A percentile compares a stretch with the other conserved stretches of the same genome.
Evolutionary conservation across 2,329 filamentous ascomycete genomes (phyloP).

Genomic region (Diaporthe sp.): DNA sequence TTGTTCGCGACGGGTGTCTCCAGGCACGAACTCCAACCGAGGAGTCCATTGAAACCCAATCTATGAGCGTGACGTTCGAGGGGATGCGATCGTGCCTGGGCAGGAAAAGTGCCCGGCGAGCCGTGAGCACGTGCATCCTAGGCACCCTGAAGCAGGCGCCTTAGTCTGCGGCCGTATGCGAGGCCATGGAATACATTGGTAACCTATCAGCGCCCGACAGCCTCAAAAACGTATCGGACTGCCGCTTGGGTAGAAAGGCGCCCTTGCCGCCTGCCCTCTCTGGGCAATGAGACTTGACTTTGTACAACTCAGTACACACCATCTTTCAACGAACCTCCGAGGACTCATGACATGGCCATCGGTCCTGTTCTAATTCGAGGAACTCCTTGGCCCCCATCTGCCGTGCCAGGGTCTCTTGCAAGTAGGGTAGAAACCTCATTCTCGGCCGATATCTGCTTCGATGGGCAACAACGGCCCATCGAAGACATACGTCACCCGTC

Average conservation of each 20-base stretch:
- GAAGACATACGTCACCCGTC: constrained; percentile 15
- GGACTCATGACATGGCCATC: constrained; percentile 25
- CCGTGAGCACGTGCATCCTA: constrained; percentile 35
- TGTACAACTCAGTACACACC: constrained; percentile 63
- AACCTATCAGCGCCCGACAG: constrained; percentile 55
- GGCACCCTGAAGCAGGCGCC: constrained; percentile 28
- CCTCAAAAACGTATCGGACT: constrained; percentile 48
- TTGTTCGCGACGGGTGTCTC: constrained; percentile 8
- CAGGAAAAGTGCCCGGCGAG: neutral
- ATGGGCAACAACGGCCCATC: neutral
- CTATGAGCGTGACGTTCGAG: constrained; percentile 18
- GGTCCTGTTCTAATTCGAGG: constrained; percentile 44
- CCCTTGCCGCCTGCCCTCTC: constrained; percentile 59
- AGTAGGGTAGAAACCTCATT: constrained; percentile 35
- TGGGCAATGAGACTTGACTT: constrained; percentile 48
- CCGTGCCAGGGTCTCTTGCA: constrained; percentile 40
- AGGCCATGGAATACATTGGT: constrained; percentile 44
- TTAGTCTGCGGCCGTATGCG: constrained; percentile 37
- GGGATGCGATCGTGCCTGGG: constrained; percentile 31
- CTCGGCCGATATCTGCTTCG: constrained; percentile 4
- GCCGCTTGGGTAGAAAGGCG: constrained; percentile 65
- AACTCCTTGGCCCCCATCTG: constrained; percentile 44
- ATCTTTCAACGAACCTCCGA: constrained; percentile 20
- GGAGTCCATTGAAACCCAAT: constrained; percentile 28
- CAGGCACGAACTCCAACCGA: neutral